phyloP scores from a whole-genome alignment of 2,329 filamentous ascomycete genomes.

The Arthrobotrys sphaeroides region DNA sequence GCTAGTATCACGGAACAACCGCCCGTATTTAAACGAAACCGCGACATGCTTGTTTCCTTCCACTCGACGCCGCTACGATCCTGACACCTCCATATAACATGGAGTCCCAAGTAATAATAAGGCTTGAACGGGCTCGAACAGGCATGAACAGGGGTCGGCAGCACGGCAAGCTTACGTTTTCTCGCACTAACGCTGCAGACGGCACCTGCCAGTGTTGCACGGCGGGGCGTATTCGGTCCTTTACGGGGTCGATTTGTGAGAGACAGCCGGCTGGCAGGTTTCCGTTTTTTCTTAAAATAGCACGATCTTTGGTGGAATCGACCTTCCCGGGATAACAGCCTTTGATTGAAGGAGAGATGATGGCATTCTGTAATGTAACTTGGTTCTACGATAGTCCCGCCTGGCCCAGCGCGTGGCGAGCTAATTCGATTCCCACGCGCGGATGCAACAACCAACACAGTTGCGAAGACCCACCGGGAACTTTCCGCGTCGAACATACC shows the following conservation, averaged over 20 bases:
- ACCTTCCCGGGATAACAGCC: no score
- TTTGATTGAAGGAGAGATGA: no score
- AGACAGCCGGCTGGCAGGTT: background rate
- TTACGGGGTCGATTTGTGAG: background rate
- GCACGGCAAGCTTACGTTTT: constrained; percentile 12
- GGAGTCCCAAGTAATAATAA: no score
- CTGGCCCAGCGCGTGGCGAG: no score
- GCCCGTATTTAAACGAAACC: constrained; percentile 50
- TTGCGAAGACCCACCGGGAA: background rate
- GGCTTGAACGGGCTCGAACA: background rate
- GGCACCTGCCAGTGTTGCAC: constrained; percentile 9
- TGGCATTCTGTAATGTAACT: no score
- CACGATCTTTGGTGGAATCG: no score
- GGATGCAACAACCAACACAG: background rate
- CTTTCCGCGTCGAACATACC: background rate
- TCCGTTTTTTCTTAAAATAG: no score
- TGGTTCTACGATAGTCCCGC: no score
- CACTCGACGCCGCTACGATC: background rate
- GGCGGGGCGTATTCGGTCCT: no score
- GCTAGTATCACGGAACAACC: constrained; percentile 25
- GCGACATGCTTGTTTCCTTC: background rate
- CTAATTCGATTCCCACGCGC: no score
- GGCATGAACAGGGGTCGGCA: constrained; percentile 6
- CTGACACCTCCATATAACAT: no score
- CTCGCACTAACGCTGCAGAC: background rate